Percentiles rank a stretch among this genome's conserved stretches.
phyloP scores from a whole-genome alignment of 495 filamentous ascomycete genomes.

The Penicillium steckii region DNA sequence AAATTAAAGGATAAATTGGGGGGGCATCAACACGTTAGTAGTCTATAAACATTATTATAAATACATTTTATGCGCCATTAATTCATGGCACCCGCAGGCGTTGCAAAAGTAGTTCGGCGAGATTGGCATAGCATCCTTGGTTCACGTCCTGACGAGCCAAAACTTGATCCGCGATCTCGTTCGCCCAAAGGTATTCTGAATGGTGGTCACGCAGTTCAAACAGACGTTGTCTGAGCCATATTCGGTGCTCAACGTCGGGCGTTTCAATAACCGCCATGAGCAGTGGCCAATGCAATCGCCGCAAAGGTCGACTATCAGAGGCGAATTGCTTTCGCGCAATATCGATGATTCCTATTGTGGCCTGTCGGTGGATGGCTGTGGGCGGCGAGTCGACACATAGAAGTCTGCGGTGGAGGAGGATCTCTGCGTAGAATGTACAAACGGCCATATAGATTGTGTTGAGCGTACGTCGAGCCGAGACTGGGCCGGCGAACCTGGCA shows the following conservation, averaged over 20 bases:
- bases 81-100: constrained; percentile 20
- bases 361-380: constrained; percentile 30
- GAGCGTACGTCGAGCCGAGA: constrained; percentile 39
- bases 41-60: constrained; percentile 21
- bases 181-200: constrained; percentile 36
- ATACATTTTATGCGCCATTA: constrained; percentile 7
- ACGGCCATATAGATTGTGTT: constrained; percentile 51
- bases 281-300: constrained; percentile 46
- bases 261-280: constrained; percentile 48
- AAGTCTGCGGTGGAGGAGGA: constrained; percentile 43
- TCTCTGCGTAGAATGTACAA: constrained; percentile 42
- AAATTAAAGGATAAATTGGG: not conserved
- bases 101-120: constrained; percentile 32
- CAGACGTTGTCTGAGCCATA: constrained; percentile 40
- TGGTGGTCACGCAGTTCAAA: constrained; percentile 31
- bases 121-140: constrained; percentile 28
- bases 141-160: constrained; percentile 30
- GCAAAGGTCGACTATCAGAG: constrained; percentile 32
- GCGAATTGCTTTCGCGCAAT: constrained; percentile 39
- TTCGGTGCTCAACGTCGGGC: constrained; percentile 31
- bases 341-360: constrained; percentile 34
- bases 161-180: constrained; percentile 33
- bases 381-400: constrained; percentile 25
- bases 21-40: constrained; percentile 9
- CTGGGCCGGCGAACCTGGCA: constrained; percentile 34